phyloP scores from a whole-genome alignment of 768 basidiomycete genomes.

The Russula griseocarnosa region DNA sequence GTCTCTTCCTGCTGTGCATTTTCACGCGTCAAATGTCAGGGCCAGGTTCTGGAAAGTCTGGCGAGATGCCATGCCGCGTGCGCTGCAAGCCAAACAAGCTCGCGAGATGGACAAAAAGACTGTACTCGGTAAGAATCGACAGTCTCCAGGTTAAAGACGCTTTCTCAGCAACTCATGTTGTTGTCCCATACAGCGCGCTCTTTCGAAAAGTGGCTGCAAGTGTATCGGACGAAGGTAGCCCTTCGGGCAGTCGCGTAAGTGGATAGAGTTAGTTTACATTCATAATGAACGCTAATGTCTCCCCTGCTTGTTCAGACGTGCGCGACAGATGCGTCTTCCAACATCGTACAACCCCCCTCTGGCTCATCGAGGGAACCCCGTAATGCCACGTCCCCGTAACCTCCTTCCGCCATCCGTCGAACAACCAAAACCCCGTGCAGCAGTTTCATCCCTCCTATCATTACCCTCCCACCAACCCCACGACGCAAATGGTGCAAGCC shows the following conservation, averaged over 20 bases:
- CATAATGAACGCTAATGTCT: conserved; percentile 11
- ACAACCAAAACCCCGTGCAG: conserved; percentile 22
- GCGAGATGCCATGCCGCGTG: conserved; percentile 67
- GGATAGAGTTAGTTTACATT: neutral
- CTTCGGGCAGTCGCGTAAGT: conserved; percentile 83
- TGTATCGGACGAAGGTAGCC: conserved; percentile 63
- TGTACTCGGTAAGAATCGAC: conserved; percentile 51
- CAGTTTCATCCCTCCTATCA: conserved; percentile 10
- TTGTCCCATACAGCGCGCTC: conserved; percentile 41
- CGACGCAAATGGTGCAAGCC: neutral
- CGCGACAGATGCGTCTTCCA: conserved; percentile 75
- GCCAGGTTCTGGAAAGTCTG: conserved; percentile 59
- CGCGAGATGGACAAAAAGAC: conserved; percentile 53
- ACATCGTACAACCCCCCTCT: conserved; percentile 34
- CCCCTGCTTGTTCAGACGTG: conserved; percentile 49
- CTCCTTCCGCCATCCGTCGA: conserved; percentile 30
- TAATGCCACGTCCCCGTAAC: conserved; percentile 34
- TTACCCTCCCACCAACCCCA: neutral
- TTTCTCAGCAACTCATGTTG: conserved; percentile 26
- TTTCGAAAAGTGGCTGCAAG: conserved; percentile 65
- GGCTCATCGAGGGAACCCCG: conserved; percentile 38
- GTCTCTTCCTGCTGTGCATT: conserved; percentile 77
- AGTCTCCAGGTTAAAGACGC: neutral
- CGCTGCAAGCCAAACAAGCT: conserved; percentile 60
- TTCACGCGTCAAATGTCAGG: conserved; percentile 61